Evolutionary conservation across 495 filamentous ascomycete genomes (phyloP), one percentile per base, ranked within the genome.

Genomic region (Corynascus novoguineensis): DNA sequence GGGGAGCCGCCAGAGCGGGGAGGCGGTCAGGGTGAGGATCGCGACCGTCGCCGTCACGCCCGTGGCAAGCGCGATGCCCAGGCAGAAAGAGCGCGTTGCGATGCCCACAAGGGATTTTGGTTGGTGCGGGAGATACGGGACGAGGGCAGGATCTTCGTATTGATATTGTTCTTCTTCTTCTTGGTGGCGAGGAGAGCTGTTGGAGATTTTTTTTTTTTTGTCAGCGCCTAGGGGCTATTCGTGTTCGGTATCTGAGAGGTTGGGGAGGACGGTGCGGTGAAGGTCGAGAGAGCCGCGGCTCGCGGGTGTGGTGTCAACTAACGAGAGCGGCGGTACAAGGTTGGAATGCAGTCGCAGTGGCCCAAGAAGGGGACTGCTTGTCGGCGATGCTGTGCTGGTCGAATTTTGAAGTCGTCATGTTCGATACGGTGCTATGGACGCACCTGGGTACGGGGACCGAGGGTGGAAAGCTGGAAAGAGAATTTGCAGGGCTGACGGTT

Each of bases 81-180:
- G 74, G 54, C 73, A 64, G 57, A 81, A 79, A 24, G 83, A 67
- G 19, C 90, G 89, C 14, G 86, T 64, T 17, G 90, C 86, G 64
- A 97, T 95, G 41, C 86, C 88, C 8, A 86, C 74, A 40, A 93
- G 85, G 14, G 90, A 87, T 61, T 86, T 88, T 21, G 74, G 67
- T 53, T 85, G 81, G 51, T 73, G 67, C 5, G 85, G 85, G 55
- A 76, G 77, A 68, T 75, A 77, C 15, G 60, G 57, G 25, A 49
- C 59, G 37, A 46, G 10, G 38, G 15, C 69, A 65, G 37, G 68
- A 66, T 38, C 35, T 14, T 38, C 35, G 37, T 15, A 5, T 38
- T 41, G 4, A 9, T 41, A 2, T 38, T n/a, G 35, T 38, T 38
- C 14, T 12, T 38, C 12, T n/a, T 38, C 35, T 4, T 15, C 4